These are phyloP conservation scores for Zoysia japonica DNA, from an alignment of 176 grass and related monocot species.

Conservation along the genomic window DNA sequence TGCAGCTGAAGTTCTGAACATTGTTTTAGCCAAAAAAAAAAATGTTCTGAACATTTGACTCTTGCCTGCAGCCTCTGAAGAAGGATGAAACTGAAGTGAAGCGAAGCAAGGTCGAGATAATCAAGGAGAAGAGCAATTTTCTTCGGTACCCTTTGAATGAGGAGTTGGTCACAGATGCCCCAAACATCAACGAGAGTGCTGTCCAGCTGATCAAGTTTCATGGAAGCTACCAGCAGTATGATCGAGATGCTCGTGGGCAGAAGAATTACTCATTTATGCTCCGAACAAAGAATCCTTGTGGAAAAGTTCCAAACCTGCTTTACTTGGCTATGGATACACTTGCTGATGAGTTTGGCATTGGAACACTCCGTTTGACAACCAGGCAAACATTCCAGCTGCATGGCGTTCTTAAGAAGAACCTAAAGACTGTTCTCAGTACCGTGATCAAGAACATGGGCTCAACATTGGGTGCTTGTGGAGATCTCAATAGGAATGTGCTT, in stretches of 20 bases:
- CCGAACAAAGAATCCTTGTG: slow-evolving; percentile 93
- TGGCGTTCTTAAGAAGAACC: slow-evolving; percentile 90
- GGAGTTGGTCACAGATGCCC: slow-evolving; percentile 74
- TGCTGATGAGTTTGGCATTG: slow-evolving; percentile 92
- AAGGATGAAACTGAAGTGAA: slow-evolving; percentile 62
- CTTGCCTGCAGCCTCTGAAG: slow-evolving; percentile 67
- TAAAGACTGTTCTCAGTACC: slow-evolving; percentile 78
- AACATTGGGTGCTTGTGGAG: slow-evolving; percentile 90
- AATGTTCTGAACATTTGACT: neutral
- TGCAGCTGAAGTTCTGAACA: slow-evolving; percentile 18
- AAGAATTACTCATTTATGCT: slow-evolving; percentile 98
- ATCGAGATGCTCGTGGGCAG: slow-evolving; percentile 75
- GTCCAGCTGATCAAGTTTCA: slow-evolving; percentile 96
- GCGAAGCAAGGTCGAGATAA: slow-evolving; percentile 95
- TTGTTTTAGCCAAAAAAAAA: too few relatives aligned
- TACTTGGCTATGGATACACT: slow-evolving; percentile 91
- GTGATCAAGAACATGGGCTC: slow-evolving; percentile 98
- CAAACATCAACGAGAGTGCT: slow-evolving; percentile 83
- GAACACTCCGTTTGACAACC: slow-evolving; percentile 88
- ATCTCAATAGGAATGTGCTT: slow-evolving; percentile 96
- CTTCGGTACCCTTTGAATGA: slow-evolving; percentile 94
- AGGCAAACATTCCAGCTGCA: slow-evolving; percentile 98
- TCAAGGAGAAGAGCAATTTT: slow-evolving; percentile 96
- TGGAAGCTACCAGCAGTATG: slow-evolving; percentile 90
- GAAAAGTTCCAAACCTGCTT: slow-evolving; percentile 85